These are phyloP conservation scores for Ascoidea tarda DNA, from an alignment of 805 yeast genomes.

Conservation along the genomic window DNA sequence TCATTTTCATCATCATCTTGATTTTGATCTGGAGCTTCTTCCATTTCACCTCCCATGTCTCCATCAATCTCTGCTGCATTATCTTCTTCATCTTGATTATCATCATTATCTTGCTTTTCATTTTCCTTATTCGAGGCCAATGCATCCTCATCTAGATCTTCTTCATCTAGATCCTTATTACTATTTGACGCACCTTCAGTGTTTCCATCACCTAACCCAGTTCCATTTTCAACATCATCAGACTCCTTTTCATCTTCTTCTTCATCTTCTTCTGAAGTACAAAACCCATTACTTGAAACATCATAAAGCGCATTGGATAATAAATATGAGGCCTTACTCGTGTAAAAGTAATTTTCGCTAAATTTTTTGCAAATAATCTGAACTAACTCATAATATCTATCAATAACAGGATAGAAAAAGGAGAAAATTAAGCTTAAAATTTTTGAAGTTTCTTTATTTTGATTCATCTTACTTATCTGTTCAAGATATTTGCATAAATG, in stretches of 20 bases:
- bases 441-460: too few species aligned
- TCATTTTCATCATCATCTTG: conserved; percentile 35
- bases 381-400: too few species aligned
- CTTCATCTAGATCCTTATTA: conserved; percentile 72
- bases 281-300: conserved; percentile 73
- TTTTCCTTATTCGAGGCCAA: conserved; percentile 62
- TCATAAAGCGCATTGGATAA: conserved; percentile 40
- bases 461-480: too few species aligned
- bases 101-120: conserved; percentile 33
- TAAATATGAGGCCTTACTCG: conserved; percentile 48
- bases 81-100: conserved; percentile 53
- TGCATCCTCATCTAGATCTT: conserved; percentile 34
- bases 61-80: conserved; percentile 93
- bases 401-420: too few species aligned
- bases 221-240: conserved; percentile 64
- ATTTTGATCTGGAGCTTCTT: conserved; percentile 62
- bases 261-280: conserved; percentile 65
- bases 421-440: too few species aligned
- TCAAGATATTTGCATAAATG: too few species aligned
- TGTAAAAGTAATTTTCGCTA: conserved; percentile 32
- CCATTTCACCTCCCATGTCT: conserved; percentile 90
- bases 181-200: conserved; percentile 65
- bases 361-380: conserved; percentile 17
- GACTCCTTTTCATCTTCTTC: conserved; percentile 47
- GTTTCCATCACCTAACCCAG: conserved; percentile 86